phyloP scores from a whole-genome alignment of 129 eudicot species.

The Cynara cardunculus region DNA sequence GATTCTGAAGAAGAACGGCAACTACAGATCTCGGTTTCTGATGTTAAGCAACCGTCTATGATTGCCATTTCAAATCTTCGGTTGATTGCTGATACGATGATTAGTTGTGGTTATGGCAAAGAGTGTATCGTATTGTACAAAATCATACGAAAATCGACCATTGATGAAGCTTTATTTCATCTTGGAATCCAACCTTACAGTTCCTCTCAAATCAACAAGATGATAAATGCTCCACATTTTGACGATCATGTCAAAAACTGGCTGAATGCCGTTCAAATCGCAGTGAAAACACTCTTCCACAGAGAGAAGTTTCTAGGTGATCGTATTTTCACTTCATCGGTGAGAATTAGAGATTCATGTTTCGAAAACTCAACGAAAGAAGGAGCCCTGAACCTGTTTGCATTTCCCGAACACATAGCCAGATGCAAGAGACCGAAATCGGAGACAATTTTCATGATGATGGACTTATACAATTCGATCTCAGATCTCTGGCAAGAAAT shows the following conservation, averaged over 20 bases:
- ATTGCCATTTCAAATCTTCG: constrained; percentile 45
- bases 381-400: constrained; percentile 47
- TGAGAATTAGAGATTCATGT: constrained; percentile 38
- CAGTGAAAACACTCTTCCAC: constrained; percentile 42
- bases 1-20: constrained; percentile 28
- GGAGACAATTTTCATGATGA: constrained; percentile 41
- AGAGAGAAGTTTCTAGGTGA: constrained; percentile 63
- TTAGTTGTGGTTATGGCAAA: constrained; percentile 52
- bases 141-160: constrained; percentile 45
- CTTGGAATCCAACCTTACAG: constrained; percentile 44
- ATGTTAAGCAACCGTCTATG: constrained; percentile 27
- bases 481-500: constrained; percentile 48
- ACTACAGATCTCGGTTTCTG: constrained; percentile 20
- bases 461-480: constrained; percentile 52
- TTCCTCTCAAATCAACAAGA: constrained; percentile 41
- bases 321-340: constrained; percentile 36
- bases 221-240: constrained; percentile 38
- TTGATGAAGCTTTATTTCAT: constrained; percentile 49
- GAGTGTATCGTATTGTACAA: constrained; percentile 55
- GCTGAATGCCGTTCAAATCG: constrained; percentile 34
- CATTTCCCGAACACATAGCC: constrained; percentile 46
- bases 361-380: constrained; percentile 50
- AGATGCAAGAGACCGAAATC: constrained; percentile 39
- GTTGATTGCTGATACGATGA: constrained; percentile 73
- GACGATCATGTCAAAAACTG: constrained; percentile 44